Conservation (phyloP, 1,284 basidiomycete species). For the Puccinia horiana region DNA sequence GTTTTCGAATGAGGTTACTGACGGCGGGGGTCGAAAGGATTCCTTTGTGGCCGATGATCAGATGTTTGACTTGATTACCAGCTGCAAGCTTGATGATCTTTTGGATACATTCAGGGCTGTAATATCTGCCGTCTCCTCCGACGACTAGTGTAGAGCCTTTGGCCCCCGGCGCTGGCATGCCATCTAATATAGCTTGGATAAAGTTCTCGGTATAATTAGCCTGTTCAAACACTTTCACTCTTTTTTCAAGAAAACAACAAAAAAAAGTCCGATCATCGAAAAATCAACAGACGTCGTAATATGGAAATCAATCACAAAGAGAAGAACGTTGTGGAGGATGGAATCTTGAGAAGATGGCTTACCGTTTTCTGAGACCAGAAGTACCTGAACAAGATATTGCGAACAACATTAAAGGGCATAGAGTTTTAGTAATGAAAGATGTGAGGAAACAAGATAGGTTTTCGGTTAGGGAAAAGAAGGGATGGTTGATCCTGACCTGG, state of each 20-base stretch:
- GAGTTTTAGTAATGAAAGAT: no score
- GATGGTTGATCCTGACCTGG: conserved; percentile 41
- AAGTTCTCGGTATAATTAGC: conserved; percentile 99
- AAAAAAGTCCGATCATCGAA: background rate
- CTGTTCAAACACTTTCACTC: conserved; percentile 59
- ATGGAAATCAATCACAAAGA: background rate
- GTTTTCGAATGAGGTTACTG: conserved; percentile 89
- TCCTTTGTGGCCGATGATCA: conserved; percentile 83
- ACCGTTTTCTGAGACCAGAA: conserved; percentile 90
- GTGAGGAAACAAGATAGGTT: no score
- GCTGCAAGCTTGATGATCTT: conserved; percentile 56
- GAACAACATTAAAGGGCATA: background rate
- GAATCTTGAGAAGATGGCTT: conserved; percentile 51
- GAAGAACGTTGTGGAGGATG: background rate
- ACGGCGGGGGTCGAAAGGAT: conserved; percentile 97
- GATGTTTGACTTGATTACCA: conserved; percentile 71
- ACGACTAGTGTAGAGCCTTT: conserved; percentile 79
- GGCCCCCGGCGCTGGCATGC: conserved; percentile 72
- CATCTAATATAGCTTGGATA: conserved; percentile 87
- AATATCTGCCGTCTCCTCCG: conserved; percentile 95
- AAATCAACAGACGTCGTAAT: background rate
- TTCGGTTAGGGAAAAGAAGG: no score
- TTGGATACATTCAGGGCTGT: conserved; percentile 65
- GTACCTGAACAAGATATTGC: conserved; percentile 69
- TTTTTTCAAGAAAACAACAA: conserved; percentile 5